Evolutionary conservation across 306 rosid genomes (phyloP).

Genomic region (Begonia masoniana): DNA sequence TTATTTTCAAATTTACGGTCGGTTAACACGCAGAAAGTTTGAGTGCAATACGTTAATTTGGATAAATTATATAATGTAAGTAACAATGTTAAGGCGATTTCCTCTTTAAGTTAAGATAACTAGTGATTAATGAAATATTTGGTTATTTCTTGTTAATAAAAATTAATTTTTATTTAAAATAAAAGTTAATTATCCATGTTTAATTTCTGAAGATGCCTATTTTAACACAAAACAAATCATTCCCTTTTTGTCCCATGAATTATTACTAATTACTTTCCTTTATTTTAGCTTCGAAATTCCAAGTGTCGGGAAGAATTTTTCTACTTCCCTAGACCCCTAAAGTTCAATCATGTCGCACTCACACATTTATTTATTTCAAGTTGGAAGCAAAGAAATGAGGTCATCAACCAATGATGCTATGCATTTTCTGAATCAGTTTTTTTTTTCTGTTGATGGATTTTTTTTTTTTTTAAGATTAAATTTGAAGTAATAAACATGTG

Average conservation of each 20-base stretch:
- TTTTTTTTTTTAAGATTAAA: too few species aligned
- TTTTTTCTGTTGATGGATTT: too few species aligned
- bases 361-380: background rate
- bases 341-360: background rate
- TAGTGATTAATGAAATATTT: background rate
- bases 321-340: background rate
- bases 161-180: slow-evolving; percentile 1
- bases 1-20: background rate
- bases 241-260: slow-evolving; percentile 19
- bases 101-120: too few species aligned
- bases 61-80: too few species aligned
- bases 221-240: slow-evolving; percentile 17
- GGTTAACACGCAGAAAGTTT: too few species aligned
- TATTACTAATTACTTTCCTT: background rate
- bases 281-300: slow-evolving; percentile 33
- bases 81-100: too few species aligned
- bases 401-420: background rate
- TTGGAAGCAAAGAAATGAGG: background rate
- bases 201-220: background rate
- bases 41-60: too few species aligned
- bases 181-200: slow-evolving; percentile 2
- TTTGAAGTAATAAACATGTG: too few species aligned
- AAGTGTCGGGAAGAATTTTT: slow-evolving; percentile 20
- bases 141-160: background rate
- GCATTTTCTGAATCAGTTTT: too few species aligned